Conservation (phyloP, 257 asterid species). For the Solanum virginianum region DNA sequence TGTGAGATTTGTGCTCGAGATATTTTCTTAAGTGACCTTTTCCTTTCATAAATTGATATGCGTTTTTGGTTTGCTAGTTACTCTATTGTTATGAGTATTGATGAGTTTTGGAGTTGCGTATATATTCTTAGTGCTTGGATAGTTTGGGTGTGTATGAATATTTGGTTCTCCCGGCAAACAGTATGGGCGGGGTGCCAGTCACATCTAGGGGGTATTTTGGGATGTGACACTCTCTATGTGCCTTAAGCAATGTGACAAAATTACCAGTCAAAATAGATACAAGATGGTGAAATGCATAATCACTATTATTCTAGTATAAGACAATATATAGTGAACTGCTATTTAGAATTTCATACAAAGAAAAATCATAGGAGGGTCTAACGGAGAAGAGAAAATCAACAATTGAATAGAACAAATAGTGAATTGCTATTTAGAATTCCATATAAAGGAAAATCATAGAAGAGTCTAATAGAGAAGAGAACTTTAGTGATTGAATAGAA, state of each 20-base stretch:
- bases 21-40: no score
- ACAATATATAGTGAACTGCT: not conserved
- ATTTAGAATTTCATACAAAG: not conserved
- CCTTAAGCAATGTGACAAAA: conserved; percentile 9
- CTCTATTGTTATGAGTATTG: no score
- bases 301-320: not conserved
- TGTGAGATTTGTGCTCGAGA: no score
- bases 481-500: not conserved
- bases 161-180: no score
- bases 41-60: no score
- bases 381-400: not conserved
- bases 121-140: no score
- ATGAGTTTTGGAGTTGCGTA: no score
- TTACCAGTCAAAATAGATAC: not conserved
- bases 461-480: not conserved
- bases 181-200: no score
- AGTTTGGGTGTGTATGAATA: no score
- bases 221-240: conserved; percentile 49
- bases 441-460: not conserved
- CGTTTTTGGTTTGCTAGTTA: no score
- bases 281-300: not conserved
- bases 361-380: not conserved
- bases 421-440: not conserved
- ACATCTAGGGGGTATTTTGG: no score
- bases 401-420: not conserved